Evolutionary conservation across 495 filamentous ascomycete genomes (phyloP), one percentile per base, ranked within the genome.

Genomic region (Penicillium cosmopolitanum): DNA sequence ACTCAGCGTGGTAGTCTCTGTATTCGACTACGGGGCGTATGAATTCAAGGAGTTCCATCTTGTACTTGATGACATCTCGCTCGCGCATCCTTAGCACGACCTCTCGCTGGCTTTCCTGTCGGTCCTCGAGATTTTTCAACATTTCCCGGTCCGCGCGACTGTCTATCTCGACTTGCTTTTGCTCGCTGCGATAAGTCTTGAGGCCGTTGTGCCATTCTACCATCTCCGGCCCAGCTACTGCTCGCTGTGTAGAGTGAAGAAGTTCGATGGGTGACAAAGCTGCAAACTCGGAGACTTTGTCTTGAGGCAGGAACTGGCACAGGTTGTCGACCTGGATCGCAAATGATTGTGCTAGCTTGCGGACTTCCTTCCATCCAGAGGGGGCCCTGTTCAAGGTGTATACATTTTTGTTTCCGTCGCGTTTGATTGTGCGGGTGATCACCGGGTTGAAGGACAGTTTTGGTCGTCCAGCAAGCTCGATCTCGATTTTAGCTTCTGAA

Each of bases 241-340:
- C 95, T 65, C 90, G 83, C 57, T 95, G 87, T 0, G 95, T 99
- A 50, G 93, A 89, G 40, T 83, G 77, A 3, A 99, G 82, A 16
- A 97, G 81, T n/a, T 96, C 89, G n/a, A 93, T 78, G 0, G 92
- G 89, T 7, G 85, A 89, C 61, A 97, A 81, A 13, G 84, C 89
- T 10, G 95, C 91, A 68, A 99, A 99, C 61, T 97, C 93, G 23
- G 91, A 91, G 6, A 99, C 96, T 66, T 92, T 90, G 69, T 99
- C 95, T 71, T 99, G 95, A 1, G 95, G 95, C 36, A 99, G 81
- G 65, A 99, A 99, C 73, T 98, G 95, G 70, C 95, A 99, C 3
- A 98, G 81, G 64, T 99, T 99, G 74, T 98, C 95, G 67, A 98
- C 89, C 73, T 98, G 96, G 36, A 98, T 97, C 21, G 86, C 82